Conservation (phyloP, 495 filamentous ascomycete genomes). For the Aspergillus sparsus region DNA sequence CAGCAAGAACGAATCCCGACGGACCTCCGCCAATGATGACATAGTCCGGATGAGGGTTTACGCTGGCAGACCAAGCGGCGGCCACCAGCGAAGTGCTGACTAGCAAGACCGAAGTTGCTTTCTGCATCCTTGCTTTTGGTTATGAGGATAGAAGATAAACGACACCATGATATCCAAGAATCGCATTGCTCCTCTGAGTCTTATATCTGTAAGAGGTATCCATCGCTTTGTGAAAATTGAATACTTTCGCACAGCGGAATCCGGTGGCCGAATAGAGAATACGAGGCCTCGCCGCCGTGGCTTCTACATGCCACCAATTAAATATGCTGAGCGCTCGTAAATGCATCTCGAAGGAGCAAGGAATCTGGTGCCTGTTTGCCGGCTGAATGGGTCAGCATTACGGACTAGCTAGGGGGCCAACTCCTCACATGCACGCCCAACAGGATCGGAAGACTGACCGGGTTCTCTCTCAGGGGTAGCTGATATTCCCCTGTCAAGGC, state of each 20-base stretch:
- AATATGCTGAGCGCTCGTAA: not conserved
- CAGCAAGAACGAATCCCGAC: not conserved
- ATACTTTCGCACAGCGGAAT: not conserved
- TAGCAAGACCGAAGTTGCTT: not conserved
- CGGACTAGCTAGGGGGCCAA: too few relatives aligned
- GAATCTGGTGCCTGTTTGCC: too few relatives aligned
- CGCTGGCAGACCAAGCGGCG: not conserved
- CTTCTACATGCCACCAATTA: not conserved
- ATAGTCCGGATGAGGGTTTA: conserved; percentile 2
- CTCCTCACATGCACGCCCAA: too few relatives aligned
- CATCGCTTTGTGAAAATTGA: not conserved
- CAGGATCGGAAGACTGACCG: too few relatives aligned
- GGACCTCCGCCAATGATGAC: conserved; percentile 7
- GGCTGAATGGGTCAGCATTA: too few relatives aligned
- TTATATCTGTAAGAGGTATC: too few relatives aligned
- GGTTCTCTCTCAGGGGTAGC: too few relatives aligned
- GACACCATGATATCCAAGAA: too few relatives aligned
- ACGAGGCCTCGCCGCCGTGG: not conserved
- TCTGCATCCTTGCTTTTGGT: not conserved
- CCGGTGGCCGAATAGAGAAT: not conserved
- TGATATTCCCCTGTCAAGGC: too few relatives aligned
- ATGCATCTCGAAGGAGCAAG: not conserved
- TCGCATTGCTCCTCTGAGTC: too few relatives aligned
- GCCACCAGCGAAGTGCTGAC: not conserved
- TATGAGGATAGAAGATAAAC: too few relatives aligned